Percentiles rank a stretch among this genome's conserved stretches.
Conservation (phyloP, 2,329 filamentous ascomycete genomes). For the Phialemoniopsis sp. region DNA sequence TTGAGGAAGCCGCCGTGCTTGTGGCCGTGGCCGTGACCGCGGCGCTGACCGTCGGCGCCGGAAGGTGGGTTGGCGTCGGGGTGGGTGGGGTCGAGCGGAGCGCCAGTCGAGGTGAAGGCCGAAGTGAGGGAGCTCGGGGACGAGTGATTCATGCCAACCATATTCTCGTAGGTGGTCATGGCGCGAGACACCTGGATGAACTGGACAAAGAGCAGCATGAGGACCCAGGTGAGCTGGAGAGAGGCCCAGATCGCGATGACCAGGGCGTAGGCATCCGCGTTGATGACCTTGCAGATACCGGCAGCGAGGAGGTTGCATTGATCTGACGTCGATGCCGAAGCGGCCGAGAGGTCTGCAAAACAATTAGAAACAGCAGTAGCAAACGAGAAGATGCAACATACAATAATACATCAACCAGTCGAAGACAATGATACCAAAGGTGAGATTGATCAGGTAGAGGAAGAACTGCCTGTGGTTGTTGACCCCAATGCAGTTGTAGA, state of each 20-base stretch:
- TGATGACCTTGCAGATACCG: slow-evolving; percentile 69
- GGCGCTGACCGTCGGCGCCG: slow-evolving; percentile 42
- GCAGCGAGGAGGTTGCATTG: slow-evolving; percentile 75
- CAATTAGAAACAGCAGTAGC: slow-evolving; percentile 1
- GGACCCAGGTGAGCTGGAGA: slow-evolving; percentile 89
- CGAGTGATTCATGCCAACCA: slow-evolving; percentile 72
- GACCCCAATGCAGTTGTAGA: slow-evolving; percentile 90
- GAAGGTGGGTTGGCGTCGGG: slow-evolving; percentile 44
- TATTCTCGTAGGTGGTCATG: slow-evolving; percentile 95
- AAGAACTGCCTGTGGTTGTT: slow-evolving; percentile 98
- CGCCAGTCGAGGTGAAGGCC: slow-evolving; percentile 74
- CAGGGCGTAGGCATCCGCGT: slow-evolving; percentile 80
- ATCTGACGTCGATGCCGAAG: slow-evolving; percentile 48
- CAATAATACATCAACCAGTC: slow-evolving; percentile 71
- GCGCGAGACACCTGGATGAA: slow-evolving; percentile 88
- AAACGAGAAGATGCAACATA: slow-evolving; percentile 33
- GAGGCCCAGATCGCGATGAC: slow-evolving; percentile 74
- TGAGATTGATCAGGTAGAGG: slow-evolving; percentile 77
- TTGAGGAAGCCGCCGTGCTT: slow-evolving; percentile 63
- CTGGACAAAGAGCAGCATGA: slow-evolving; percentile 95
- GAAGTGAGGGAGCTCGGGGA: slow-evolving; percentile 53
- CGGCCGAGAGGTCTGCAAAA: slow-evolving; percentile 55
- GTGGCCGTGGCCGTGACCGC: slow-evolving; percentile 37
- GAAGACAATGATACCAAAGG: slow-evolving; percentile 68
- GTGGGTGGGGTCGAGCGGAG: slow-evolving; percentile 64